Percentiles rank a stretch among this genome's conserved stretches.
Evolutionary conservation across 106 monocot species (phyloP).

Genomic region (Phalaenopsis equestris): DNA sequence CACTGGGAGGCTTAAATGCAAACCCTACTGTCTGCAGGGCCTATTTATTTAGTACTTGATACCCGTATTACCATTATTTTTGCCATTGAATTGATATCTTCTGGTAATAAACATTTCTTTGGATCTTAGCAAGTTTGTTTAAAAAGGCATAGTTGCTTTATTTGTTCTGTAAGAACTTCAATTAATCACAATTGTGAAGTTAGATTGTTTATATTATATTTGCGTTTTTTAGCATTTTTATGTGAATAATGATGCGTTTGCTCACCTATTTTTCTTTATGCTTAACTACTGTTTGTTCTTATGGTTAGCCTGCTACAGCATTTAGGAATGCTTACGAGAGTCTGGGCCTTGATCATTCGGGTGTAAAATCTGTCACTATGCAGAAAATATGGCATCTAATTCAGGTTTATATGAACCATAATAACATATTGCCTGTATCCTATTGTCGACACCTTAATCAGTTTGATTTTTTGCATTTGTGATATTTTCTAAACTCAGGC

Average conservation of each 20-base stretch:
- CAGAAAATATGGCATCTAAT: constrained; percentile 97
- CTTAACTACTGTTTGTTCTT: constrained; percentile 12
- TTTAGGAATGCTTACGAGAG: constrained; percentile 77
- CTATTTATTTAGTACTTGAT: too few relatives aligned
- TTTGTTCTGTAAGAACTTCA: background rate
- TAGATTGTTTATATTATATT: background rate
- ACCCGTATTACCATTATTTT: too few relatives aligned
- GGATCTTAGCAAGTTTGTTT: too few relatives aligned
- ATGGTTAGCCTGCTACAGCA: constrained; percentile 64
- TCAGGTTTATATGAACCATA: constrained; percentile 44
- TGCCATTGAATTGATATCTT: too few relatives aligned
- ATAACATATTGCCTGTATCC: background rate
- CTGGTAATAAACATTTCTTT: too few relatives aligned
- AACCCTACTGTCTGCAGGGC: too few relatives aligned
- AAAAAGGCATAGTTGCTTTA: background rate
- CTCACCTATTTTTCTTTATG: constrained; percentile 1
- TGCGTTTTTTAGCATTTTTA: background rate
- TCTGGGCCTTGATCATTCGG: constrained; percentile 42
- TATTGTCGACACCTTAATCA: background rate
- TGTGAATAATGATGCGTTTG: background rate
- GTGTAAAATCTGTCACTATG: constrained; percentile 77
- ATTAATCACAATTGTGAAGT: background rate
- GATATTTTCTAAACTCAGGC: constrained; percentile 31
- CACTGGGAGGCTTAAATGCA: too few relatives aligned
- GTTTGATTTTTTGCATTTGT: background rate